A percentile compares a stretch with the other conserved stretches of the same genome.
These are phyloP conservation scores for Prunus salicina DNA, from an alignment of 306 rosid genomes.

Conservation along the genomic window DNA sequence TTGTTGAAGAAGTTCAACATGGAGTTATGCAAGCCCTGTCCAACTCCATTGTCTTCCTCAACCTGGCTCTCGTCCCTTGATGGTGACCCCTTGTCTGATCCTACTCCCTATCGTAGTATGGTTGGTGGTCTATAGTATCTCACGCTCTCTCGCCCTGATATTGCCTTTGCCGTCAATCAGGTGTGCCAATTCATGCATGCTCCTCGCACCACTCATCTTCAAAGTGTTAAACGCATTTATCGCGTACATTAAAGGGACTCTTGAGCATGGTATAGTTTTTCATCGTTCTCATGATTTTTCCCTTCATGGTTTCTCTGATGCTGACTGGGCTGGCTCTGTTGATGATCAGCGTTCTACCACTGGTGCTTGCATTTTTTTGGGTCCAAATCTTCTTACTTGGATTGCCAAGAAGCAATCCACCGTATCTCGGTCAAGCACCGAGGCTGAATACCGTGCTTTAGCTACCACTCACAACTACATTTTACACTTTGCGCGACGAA, in stretches of 20 bases:
- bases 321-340: neutral
- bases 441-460: neutral
- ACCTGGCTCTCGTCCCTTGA: neutral
- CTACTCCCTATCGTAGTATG: neutral
- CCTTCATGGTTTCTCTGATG: neutral
- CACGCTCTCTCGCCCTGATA: neutral
- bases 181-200: too few species aligned
- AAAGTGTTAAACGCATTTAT: too few species aligned
- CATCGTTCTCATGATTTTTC: too few species aligned
- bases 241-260: too few species aligned
- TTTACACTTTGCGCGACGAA: too few species aligned
- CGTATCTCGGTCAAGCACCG: neutral
- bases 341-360: neutral
- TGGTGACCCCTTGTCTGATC: neutral
- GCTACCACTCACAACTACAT: too few species aligned
- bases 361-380: neutral
- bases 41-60: neutral
- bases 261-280: too few species aligned
- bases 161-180: neutral
- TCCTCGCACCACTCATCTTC: too few species aligned
- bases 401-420: neutral
- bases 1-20: neutral
- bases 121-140: neutral
- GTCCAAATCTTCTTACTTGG: neutral
- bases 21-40: neutral